Base-by-base conservation (phyloP, 441 rosid species). In the Corymbia calophylla region DNA sequence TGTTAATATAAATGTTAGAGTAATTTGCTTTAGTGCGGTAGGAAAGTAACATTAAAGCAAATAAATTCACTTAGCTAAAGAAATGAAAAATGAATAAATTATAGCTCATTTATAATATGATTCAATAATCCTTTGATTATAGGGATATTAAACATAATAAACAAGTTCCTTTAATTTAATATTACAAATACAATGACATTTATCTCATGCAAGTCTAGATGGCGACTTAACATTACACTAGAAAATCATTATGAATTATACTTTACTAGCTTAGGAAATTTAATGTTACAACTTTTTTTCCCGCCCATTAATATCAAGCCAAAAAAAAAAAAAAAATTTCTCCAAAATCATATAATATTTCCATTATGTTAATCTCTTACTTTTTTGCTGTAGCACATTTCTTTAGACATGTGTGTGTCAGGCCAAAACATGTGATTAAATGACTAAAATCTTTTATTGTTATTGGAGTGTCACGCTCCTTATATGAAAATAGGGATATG, bases 331-430 rank as follows among this genome's bases (percentile, higher is more conserved):
- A 29, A 3, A n/a, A 1, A 7, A 7, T 15, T 31, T 15, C 6
- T 8, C 0, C 3, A 66, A 16, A 1, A 8, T 66, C 8, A 31
- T 16, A 31, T 7, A 31, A 31, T 16, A 31, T 0, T 31, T 2
- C 1, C 6, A 66, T 66, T 2, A 31, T 31, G 31, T 8, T 8
- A 1, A 2, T 66, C 32, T n/a, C 1, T 7, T 66, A 1, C 0
- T 66, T 66, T 66, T 66, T 8, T 8, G 11, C 4, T 0, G 16
- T 2, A 4, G 8, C 1, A 1, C 77, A 31, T 31, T 44, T 17
- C 21, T n/a, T 31, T 5, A 62, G 0, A 29, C 18, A 14, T 29
- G 0, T 0, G 3, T 19, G 31, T 9, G 39, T 16, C 23, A 0
- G 13, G 44, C 21, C 73, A 31, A 16, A 16, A 39, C 5, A 1